Conservation (phyloP, 2,329 filamentous ascomycete species). For the Aspergillus uvarum region DNA sequence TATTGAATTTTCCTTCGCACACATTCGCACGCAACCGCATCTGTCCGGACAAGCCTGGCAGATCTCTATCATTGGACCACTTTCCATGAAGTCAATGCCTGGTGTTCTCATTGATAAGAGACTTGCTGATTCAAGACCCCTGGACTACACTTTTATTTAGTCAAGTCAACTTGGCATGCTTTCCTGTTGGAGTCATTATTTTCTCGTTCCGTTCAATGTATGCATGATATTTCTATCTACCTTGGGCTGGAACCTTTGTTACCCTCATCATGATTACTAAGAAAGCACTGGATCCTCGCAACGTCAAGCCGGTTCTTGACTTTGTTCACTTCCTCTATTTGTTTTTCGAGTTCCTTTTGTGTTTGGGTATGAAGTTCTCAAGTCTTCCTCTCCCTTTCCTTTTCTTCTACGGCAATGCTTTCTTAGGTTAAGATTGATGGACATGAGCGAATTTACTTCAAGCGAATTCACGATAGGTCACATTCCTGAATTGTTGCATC, state of each 20-base stretch:
- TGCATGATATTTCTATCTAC: not conserved
- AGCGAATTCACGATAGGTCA: not conserved
- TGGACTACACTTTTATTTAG: not conserved
- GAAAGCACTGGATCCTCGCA: not conserved
- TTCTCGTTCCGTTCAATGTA: not conserved
- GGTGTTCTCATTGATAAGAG: not conserved
- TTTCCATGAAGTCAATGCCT: not conserved
- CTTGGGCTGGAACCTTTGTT: not conserved
- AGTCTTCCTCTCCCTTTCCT: not conserved
- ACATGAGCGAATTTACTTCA: not conserved
- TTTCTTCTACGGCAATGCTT: not conserved
- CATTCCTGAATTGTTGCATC: not conserved
- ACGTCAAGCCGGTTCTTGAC: not conserved
- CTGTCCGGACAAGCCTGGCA: not conserved
- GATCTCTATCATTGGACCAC: not conserved
- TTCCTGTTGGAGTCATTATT: not conserved
- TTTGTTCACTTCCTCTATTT: not conserved
- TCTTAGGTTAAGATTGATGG: slow-evolving; percentile 7
- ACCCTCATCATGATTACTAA: not conserved
- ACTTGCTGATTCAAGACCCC: not conserved
- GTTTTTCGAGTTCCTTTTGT: not conserved
- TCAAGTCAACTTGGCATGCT: not conserved
- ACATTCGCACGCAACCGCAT: not conserved
- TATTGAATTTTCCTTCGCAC: not conserved
- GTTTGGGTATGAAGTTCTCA: not conserved